Percentiles rank a stretch among this genome's conserved stretches.
Evolutionary conservation across 768 basidiomycete species (phyloP).

Genomic region (Podaxis sp.): DNA sequence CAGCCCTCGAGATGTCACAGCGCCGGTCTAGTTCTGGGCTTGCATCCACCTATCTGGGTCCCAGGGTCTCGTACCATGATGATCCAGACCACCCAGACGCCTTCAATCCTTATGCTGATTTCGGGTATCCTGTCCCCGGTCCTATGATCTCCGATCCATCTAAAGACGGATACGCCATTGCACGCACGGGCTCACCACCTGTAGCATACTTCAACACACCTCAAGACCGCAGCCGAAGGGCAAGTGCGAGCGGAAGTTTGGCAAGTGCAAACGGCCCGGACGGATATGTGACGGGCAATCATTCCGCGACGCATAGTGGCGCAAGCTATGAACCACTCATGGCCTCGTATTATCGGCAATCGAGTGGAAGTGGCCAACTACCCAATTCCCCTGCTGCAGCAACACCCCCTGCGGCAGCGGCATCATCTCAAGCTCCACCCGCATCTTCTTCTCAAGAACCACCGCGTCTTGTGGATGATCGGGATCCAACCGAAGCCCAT

Average conservation of each 20-base stretch:
- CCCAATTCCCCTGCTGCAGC: conserved; percentile 21
- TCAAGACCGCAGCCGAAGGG: conserved; percentile 16
- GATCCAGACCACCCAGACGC: conserved; percentile 17
- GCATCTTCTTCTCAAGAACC: conserved; percentile 1
- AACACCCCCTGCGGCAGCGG: conserved; percentile 20
- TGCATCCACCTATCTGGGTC: conserved; percentile 9
- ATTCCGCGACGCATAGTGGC: conserved; percentile 16
- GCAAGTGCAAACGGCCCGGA: conserved; percentile 13
- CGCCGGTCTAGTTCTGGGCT: conserved; percentile 41
- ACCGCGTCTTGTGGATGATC: conserved; percentile 4
- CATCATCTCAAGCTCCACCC: conserved; percentile 33
- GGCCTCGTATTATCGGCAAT: conserved; percentile 26
- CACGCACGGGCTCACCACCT: conserved; percentile 31
- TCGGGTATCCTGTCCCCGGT: conserved; percentile 44
- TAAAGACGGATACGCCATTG: conserved; percentile 32
- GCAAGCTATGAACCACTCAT: conserved; percentile 28
- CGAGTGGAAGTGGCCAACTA: conserved; percentile 1
- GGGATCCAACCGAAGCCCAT: conserved; percentile 23
- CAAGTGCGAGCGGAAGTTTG: conserved; percentile 17
- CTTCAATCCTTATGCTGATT: conserved; percentile 59
- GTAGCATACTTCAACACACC: conserved; percentile 39
- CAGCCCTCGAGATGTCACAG: conserved; percentile 32
- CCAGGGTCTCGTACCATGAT: conserved; percentile 14
- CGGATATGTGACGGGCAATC: conserved; percentile 9
- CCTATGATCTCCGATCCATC: conserved; percentile 30